These are phyloP conservation scores for Blastomyces gilchristii DNA, from an alignment of 2,329 filamentous ascomycete species.

Conservation along the genomic window DNA sequence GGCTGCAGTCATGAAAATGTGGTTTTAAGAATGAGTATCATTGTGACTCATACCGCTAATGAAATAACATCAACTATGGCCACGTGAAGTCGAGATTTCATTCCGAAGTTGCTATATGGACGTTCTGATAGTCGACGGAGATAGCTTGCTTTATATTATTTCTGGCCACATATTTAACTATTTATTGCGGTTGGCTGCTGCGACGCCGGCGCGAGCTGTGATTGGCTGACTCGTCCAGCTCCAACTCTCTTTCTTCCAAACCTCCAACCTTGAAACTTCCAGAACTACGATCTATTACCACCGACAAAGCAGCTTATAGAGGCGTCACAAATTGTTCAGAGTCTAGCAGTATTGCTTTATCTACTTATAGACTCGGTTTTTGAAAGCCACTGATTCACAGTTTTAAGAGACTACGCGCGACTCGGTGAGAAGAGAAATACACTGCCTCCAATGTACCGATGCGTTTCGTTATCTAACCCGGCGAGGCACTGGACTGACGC, in stretches of 20 bases:
- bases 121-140: no score
- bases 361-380: background rate
- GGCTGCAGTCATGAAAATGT: conserved; percentile 7
- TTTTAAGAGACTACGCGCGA: background rate
- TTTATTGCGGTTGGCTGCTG: background rate
- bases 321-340: background rate
- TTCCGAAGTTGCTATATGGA: background rate
- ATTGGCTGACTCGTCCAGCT: background rate
- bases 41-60: conserved; percentile 4
- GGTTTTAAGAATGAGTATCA: conserved; percentile 3
- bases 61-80: background rate
- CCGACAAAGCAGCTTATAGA: no score
- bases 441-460: no score
- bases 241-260: background rate
- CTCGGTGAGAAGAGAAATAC: no score
- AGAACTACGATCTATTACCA: no score
- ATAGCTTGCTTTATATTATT: background rate
- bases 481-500: no score
- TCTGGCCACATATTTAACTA: conserved; percentile 4
- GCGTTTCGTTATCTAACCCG: no score
- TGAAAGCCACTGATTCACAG: background rate
- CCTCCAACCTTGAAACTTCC: no score
- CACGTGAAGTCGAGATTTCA: background rate
- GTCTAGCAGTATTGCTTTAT: background rate
- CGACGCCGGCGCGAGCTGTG: background rate